Evolutionary conservation across 345 rosid species (phyloP).

Genomic region (Viola odorata): DNA sequence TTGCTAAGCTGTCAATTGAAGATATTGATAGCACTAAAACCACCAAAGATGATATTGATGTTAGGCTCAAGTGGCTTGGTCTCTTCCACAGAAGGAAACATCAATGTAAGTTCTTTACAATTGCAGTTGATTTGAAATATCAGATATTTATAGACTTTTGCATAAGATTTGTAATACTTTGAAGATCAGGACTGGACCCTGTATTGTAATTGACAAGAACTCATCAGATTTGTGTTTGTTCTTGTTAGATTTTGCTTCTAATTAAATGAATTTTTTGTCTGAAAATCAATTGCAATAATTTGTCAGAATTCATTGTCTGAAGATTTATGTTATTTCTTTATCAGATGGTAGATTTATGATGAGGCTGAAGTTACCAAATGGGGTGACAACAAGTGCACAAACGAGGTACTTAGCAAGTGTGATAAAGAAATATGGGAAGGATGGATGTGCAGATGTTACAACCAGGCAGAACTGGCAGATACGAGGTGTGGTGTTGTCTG

Average conservation of each 20-base stretch:
- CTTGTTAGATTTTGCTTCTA: no score
- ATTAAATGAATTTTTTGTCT: background rate
- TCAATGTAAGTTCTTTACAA: slow-evolving; percentile 44
- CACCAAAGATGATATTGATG: slow-evolving; percentile 72
- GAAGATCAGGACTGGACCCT: background rate
- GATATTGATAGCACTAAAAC: slow-evolving; percentile 58
- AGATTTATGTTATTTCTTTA: slow-evolving; percentile 3
- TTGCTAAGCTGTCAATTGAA: slow-evolving; percentile 66
- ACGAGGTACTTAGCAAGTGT: slow-evolving; percentile 80
- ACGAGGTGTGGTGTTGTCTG: slow-evolving; percentile 80
- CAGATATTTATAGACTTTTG: no score
- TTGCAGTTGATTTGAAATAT: no score
- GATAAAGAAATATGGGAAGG: slow-evolving; percentile 78
- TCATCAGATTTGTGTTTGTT: no score
- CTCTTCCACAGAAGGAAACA: slow-evolving; percentile 88
- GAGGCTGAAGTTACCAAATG: slow-evolving; percentile 93
- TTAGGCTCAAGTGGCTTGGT: slow-evolving; percentile 98
- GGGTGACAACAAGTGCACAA: slow-evolving; percentile 86
- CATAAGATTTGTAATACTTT: background rate
- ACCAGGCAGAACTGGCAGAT: slow-evolving; percentile 98
- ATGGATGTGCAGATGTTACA: slow-evolving; percentile 94
- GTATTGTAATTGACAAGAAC: no score
- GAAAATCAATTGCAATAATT: no score
- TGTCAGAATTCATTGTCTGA: no score
- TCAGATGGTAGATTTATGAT: slow-evolving; percentile 97